Percentiles rank a stretch among this genome's conserved stretches.
phyloP scores from a whole-genome alignment of 225 moss, liverwort and hornwort species.

The Lunularia cruciata region DNA sequence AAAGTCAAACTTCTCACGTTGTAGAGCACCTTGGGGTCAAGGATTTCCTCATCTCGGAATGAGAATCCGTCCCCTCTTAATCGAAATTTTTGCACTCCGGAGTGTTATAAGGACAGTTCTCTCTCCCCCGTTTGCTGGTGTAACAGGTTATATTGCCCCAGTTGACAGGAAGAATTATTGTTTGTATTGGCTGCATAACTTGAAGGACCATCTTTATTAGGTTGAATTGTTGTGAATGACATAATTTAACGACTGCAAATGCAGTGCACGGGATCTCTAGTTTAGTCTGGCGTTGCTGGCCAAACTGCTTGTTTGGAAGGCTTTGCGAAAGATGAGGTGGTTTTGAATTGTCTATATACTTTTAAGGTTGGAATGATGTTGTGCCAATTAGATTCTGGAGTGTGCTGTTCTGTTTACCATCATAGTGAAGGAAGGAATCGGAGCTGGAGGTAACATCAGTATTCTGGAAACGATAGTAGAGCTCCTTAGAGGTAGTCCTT shows the following conservation, averaged over 20 bases:
- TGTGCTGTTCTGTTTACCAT: too few relatives aligned
- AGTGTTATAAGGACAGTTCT: slow-evolving; percentile 11
- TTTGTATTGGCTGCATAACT: not conserved
- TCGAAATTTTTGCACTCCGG: slow-evolving; percentile 16
- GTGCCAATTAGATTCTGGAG: too few relatives aligned
- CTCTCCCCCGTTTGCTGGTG: not conserved
- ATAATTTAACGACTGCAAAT: not conserved
- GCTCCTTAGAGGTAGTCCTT: too few relatives aligned
- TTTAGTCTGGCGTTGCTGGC: too few relatives aligned
- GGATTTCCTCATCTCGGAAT: not conserved
- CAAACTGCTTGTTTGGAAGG: too few relatives aligned
- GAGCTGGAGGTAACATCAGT: too few relatives aligned
- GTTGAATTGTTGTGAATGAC: not conserved
- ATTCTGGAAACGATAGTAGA: too few relatives aligned
- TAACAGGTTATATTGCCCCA: not conserved
- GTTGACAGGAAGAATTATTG: not conserved
- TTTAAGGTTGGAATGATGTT: too few relatives aligned
- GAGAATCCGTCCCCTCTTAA: not conserved
- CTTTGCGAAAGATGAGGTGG: too few relatives aligned
- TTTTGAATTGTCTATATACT: too few relatives aligned
- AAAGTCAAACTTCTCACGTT: slow-evolving; percentile 11
- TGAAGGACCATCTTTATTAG: not conserved
- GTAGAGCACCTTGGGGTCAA: slow-evolving; percentile 9
- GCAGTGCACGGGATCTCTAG: too few relatives aligned
- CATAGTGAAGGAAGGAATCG: too few relatives aligned